Conservation (phyloP, 2,329 filamentous ascomycete genomes). For the Fusarium foetens region DNA sequence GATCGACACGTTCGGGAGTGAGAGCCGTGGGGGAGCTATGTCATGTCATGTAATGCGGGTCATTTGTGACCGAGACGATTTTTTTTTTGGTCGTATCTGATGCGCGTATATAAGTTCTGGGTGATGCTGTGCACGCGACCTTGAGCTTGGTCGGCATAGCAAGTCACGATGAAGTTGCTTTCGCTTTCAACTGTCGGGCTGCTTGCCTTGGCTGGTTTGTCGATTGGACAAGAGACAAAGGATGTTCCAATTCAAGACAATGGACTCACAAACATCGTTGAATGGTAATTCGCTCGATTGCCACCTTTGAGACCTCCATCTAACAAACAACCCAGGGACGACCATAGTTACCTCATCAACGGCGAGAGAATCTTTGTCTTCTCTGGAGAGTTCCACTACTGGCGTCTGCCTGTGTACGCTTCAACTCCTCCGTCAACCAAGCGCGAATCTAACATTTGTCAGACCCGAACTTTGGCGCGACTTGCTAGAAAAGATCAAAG, state of each 20-base stretch:
- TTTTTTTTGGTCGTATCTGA: not conserved
- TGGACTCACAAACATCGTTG: slow-evolving; percentile 23
- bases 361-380: slow-evolving; percentile 56
- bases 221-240: slow-evolving; percentile 15
- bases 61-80: slow-evolving; percentile 8
- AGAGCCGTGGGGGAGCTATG: not conserved
- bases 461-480: slow-evolving; percentile 54
- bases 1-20: slow-evolving; percentile 22
- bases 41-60: slow-evolving; percentile 18
- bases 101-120: slow-evolving; percentile 6
- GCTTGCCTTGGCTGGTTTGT: slow-evolving; percentile 22
- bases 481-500: slow-evolving; percentile 55
- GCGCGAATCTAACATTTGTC: not conserved
- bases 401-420: slow-evolving; percentile 54
- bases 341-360: slow-evolving; percentile 54
- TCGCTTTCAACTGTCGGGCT: slow-evolving; percentile 27
- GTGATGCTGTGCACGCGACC: not conserved
- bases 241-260: slow-evolving; percentile 26
- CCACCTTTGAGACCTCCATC: rapidly evolving
- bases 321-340: slow-evolving; percentile 46
- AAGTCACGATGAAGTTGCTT: slow-evolving; percentile 24
- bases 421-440: rapidly evolving
- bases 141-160: not conserved
- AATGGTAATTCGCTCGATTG: slow-evolving; percentile 11
- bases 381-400: slow-evolving; percentile 57